Evolutionary conservation across 2,329 filamentous ascomycete genomes (phyloP), one percentile per base, ranked within the genome.

Genomic region (Pseudocercospora fijiensis): DNA sequence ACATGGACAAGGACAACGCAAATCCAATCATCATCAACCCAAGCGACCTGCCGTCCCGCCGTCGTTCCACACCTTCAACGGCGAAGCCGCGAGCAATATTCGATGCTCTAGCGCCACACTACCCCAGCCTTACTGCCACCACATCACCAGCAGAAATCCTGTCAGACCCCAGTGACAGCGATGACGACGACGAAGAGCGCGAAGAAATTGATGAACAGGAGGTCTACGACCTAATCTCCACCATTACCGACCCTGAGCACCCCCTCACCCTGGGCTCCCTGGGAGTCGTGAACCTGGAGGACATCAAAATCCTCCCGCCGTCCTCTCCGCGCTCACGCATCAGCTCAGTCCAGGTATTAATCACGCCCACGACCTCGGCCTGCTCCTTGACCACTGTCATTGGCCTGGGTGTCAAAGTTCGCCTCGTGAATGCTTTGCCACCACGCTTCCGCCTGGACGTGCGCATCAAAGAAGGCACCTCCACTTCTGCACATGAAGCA

Each of bases 151-250:
- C 74, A n/a, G 70, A 75, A 69, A 66, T 75, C 66, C 71, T 75
- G 69, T 67, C 65, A 11, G 65, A 62, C 58, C 52, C 60, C 57
- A 85, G 87, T 63, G 57, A 61, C 30, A 85, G 88, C 63, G 83
- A 73, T n/a, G 77, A 78, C 55, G 80, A 77, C 57, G 16, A 33
- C 16, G 80, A 86, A 57, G 85, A 87, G 63, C 83, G 88, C 37
- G 93, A 98, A 71, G 90, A 90, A 62, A 96, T 99, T 70, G 95
- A 99, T 75, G 91, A 96, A 77, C 95, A 97, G 77, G 95, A 99
- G 78, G 94, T 99, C 47, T 99, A 94, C 76, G 94, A 99, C 80
- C 85, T 99, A 65, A 95, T 99, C 72, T 91, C 92, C 67, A 90
- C 90, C 71, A 97, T 99, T 73, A 94, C 91, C 24, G 95, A 99